phyloP scores from a whole-genome alignment of 305 asterid species.

The Fraxinus greggii region DNA sequence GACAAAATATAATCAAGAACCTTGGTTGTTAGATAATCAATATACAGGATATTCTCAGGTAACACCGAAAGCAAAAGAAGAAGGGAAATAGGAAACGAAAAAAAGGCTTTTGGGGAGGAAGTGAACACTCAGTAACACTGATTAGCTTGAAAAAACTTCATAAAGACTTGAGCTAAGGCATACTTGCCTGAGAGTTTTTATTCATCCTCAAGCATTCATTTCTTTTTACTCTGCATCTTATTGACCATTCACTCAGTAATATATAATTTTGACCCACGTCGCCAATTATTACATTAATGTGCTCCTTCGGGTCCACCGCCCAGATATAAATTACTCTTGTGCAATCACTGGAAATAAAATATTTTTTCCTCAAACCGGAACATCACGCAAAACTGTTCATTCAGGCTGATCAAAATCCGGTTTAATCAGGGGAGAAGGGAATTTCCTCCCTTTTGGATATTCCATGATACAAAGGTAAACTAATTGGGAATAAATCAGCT shows the following conservation, averaged over 20 bases:
- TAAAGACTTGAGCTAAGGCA: neutral
- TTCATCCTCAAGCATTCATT: neutral
- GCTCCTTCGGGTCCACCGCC: neutral
- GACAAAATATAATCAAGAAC: constrained; percentile 18
- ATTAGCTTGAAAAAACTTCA: neutral
- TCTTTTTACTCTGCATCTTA: neutral
- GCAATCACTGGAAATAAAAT: neutral
- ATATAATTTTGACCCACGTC: neutral
- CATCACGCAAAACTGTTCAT: neutral
- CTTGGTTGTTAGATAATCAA: constrained; percentile 13
- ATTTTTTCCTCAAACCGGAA: neutral
- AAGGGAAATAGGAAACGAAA: neutral
- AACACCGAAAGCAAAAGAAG: neutral
- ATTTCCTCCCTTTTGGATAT: neutral
- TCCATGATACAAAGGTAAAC: neutral
- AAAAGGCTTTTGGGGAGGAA: neutral
- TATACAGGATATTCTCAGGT: constrained; percentile 9
- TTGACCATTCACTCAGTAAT: neutral
- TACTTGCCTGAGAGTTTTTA: neutral
- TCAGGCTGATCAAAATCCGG: neutral
- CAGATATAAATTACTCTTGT: neutral
- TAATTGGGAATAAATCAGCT: constrained; percentile 10
- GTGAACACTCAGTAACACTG: neutral
- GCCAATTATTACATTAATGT: neutral
- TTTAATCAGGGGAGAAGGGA: neutral